These are phyloP conservation scores for Nymphaea thermarum DNA, from an alignment of 164 flowering plant species.

Conservation along the genomic window DNA sequence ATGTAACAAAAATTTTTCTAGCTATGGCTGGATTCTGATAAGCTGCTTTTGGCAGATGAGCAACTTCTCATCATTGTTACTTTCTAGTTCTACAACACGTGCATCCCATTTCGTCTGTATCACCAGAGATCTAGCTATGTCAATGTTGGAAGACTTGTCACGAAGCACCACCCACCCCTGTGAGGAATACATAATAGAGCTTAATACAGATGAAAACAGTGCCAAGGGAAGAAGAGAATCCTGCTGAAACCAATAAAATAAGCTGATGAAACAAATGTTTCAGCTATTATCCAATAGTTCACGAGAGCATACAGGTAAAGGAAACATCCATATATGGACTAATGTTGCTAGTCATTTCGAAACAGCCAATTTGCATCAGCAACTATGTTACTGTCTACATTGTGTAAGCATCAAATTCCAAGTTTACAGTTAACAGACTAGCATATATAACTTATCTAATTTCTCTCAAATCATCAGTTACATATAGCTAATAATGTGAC, in stretches of 20 bases:
- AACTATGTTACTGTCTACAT: too few species aligned
- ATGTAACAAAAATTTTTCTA: too few species aligned
- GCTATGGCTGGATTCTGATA: slow-evolving; percentile 37
- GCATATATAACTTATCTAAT: too few species aligned
- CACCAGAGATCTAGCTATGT: slow-evolving; percentile 58
- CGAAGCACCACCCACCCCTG: slow-evolving; percentile 96
- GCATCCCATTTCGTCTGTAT: slow-evolving; percentile 85
- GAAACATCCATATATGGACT: neutral
- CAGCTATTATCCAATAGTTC: neutral
- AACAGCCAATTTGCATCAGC: too few species aligned
- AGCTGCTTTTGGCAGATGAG: slow-evolving; percentile 94
- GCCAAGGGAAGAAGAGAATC: neutral
- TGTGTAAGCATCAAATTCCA: too few species aligned
- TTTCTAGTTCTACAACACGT: slow-evolving; percentile 67
- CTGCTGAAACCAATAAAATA: too few species aligned
- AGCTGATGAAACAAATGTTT: neutral
- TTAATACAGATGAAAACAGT: too few species aligned
- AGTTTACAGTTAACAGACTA: too few species aligned
- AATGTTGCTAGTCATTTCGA: too few species aligned
- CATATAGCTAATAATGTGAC: too few species aligned
- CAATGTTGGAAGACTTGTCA: slow-evolving; percentile 43
- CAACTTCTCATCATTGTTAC: slow-evolving; percentile 59
- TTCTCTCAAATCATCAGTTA: too few species aligned
- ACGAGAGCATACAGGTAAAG: neutral
- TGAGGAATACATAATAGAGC: neutral